A percentile compares a stretch with the other conserved stretches of the same genome.
phyloP scores from a whole-genome alignment of 345 rosid species.

The Hypericum androsaemum region DNA sequence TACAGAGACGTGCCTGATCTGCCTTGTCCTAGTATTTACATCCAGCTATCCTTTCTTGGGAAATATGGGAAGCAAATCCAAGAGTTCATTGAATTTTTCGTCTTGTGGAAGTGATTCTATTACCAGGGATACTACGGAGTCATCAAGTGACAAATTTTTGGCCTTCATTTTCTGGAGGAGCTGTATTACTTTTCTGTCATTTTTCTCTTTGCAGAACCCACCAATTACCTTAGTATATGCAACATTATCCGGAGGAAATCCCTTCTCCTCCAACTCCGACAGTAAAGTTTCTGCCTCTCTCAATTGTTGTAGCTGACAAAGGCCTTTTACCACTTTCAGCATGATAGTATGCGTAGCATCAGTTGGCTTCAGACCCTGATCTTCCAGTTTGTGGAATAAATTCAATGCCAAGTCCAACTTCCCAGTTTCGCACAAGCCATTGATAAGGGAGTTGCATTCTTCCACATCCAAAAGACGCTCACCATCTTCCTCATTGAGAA shows the following conservation, averaged over 20 bases:
- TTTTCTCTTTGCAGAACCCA: constrained; percentile 12
- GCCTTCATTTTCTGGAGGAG: constrained; percentile 29
- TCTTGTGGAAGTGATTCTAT: constrained; percentile 19
- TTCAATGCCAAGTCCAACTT: background rate
- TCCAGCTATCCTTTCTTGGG: background rate
- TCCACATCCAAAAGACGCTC: constrained; percentile 2
- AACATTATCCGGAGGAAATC: constrained; percentile 16
- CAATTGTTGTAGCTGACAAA: constrained; percentile 11
- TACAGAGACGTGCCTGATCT: no score
- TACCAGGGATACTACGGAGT: constrained; percentile 13
- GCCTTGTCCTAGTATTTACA: no score
- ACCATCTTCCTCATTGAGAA: constrained; percentile 6
- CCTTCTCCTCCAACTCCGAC: constrained; percentile 20
- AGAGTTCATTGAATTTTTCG: constrained; percentile 14
- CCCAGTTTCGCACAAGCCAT: constrained; percentile 18
- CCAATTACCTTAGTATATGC: constrained; percentile 15
- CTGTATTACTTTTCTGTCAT: constrained; percentile 11
- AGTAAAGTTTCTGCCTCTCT: constrained; percentile 16
- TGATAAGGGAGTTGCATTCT: constrained; percentile 18
- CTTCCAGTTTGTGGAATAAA: constrained; percentile 10
- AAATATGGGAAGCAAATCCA: constrained; percentile 27
- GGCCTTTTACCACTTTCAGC: constrained; percentile 24
- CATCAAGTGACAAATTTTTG: constrained; percentile 21
- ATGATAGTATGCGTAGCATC: constrained; percentile 18
- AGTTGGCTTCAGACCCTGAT: constrained; percentile 15